Percentiles rank a stretch among this genome's conserved stretches.
Evolutionary conservation across 2,329 filamentous ascomycete genomes (phyloP).

Genomic region (Ilyonectria robusta): DNA sequence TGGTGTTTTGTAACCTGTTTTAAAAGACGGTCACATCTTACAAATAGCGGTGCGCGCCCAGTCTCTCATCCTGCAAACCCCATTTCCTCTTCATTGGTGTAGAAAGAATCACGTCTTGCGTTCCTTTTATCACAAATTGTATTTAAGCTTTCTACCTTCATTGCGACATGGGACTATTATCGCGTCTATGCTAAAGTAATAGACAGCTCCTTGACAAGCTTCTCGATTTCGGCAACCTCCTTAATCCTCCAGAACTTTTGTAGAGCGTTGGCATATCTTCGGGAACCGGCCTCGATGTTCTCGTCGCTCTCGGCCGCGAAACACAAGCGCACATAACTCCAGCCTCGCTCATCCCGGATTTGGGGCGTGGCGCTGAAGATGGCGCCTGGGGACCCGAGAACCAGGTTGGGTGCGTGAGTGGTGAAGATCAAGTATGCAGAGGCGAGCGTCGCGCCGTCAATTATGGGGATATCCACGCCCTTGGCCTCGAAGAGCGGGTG

Average conservation of each 20-base stretch:
- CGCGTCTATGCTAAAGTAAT: background rate
- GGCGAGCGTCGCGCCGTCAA: slow-evolving; percentile 70
- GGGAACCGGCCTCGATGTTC: slow-evolving; percentile 73
- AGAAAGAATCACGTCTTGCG: background rate
- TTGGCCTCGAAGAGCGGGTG: slow-evolving; percentile 76
- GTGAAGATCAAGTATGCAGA: slow-evolving; percentile 80
- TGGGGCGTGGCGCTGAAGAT: slow-evolving; percentile 80
- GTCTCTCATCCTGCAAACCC: background rate
- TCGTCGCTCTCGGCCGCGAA: slow-evolving; percentile 88
- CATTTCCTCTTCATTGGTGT: background rate
- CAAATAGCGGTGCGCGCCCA: background rate
- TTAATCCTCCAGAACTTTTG: slow-evolving; percentile 84
- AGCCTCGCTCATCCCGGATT: slow-evolving; percentile 71
- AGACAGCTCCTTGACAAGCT: slow-evolving; percentile 62
- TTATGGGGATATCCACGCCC: slow-evolving; percentile 54
- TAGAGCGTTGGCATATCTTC: slow-evolving; percentile 77
- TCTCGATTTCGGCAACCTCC: slow-evolving; percentile 75
- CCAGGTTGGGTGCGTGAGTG: slow-evolving; percentile 77
- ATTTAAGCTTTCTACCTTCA: background rate
- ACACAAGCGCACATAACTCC: slow-evolving; percentile 83
- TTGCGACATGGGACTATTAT: no score
- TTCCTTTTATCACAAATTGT: background rate
- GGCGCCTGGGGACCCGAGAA: slow-evolving; percentile 78
- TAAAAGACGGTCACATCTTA: background rate
- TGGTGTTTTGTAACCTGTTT: background rate